Conservation (phyloP, 164 flowering plant genomes). For the Paratinospora sagittata region DNA sequence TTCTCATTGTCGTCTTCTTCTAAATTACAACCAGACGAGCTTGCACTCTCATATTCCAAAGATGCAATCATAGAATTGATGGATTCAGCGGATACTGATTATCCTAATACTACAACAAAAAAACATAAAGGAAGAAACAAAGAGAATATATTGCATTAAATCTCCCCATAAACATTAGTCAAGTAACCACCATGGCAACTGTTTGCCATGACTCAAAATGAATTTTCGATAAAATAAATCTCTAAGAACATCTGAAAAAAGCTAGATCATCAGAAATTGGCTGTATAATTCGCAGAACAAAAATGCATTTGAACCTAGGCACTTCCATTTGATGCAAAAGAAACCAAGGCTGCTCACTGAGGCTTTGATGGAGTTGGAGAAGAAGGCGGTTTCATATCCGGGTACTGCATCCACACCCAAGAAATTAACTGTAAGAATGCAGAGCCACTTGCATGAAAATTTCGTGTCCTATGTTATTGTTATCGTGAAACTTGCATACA, state of each 20-base stretch:
- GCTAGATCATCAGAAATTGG: neutral
- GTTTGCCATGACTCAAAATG: neutral
- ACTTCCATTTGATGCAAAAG: neutral
- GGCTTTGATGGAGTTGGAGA: slow-evolving; percentile 65
- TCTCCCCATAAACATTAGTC: neutral
- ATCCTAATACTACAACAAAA: no score
- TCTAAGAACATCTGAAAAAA: neutral
- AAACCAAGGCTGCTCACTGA: neutral
- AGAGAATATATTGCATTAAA: neutral
- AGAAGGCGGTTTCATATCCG: slow-evolving; percentile 64
- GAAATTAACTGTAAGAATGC: neutral
- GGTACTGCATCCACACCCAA: slow-evolving; percentile 39
- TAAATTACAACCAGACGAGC: no score
- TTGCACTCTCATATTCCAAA: no score
- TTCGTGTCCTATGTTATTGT: neutral
- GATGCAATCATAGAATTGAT: no score
- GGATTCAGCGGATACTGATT: no score
- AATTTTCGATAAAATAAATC: neutral
- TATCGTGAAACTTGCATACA: no score
- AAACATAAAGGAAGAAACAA: no score
- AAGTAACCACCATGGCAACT: neutral
- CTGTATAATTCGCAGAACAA: neutral
- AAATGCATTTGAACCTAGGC: neutral
- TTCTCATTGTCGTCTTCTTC: no score
- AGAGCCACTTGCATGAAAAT: neutral